Evolutionary conservation across 106 monocot genomes (phyloP).

Genomic region (Platanthera guangdongensis): DNA sequence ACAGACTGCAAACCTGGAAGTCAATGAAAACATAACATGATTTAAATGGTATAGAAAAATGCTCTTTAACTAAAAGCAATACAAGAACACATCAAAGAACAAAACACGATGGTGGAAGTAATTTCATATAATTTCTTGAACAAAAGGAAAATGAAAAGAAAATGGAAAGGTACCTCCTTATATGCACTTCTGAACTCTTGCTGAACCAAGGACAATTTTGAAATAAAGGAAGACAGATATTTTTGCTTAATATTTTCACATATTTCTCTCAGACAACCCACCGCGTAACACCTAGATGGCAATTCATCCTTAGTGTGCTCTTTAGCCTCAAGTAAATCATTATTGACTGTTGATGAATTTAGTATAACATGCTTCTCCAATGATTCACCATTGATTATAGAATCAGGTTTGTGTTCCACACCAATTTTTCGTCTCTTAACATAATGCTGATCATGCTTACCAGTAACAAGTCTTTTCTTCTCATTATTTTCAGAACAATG

Average conservation of each 20-base stretch:
- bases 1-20: conserved; percentile 51
- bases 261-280: conserved; percentile 42
- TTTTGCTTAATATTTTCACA: conserved; percentile 74
- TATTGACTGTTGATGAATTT: conserved; percentile 5
- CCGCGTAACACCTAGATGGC: conserved; percentile 34
- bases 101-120: not conserved
- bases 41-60: too few relatives aligned
- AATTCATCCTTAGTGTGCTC: conserved; percentile 16
- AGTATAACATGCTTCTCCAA: conserved; percentile 11
- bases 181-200: conserved; percentile 54
- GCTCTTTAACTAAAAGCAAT: not conserved
- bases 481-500: conserved; percentile 23
- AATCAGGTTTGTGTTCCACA: conserved; percentile 12
- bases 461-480: conserved; percentile 18
- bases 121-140: not conserved
- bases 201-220: conserved; percentile 57
- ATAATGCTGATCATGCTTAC: conserved; percentile 23
- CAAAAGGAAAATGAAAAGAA: not conserved
- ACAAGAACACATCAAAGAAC: not conserved
- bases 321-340: conserved; percentile 6
- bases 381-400: not conserved
- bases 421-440: conserved; percentile 47
- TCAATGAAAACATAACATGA: not conserved
- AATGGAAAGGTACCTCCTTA: conserved; percentile 41
- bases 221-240: conserved; percentile 56